Evolutionary conservation across 2,329 filamentous ascomycete species (phyloP).

Genomic region (Lachnellula hyalina): DNA sequence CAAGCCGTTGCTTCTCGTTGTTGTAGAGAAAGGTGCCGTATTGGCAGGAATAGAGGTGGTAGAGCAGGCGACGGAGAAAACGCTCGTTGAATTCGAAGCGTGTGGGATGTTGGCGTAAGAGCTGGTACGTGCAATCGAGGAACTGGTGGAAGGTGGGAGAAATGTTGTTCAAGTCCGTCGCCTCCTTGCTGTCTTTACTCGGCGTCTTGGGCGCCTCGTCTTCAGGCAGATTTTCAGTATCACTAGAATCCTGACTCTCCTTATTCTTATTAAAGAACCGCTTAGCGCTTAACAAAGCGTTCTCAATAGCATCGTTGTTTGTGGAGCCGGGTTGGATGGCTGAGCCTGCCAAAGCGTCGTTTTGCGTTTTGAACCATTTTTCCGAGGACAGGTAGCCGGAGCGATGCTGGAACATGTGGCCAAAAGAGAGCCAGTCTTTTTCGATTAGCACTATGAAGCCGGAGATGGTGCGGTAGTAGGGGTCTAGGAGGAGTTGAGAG

Average conservation of each 20-base stretch:
- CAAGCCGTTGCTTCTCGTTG: conserved; percentile 79
- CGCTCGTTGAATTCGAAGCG: conserved; percentile 96
- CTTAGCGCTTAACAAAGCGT: conserved; percentile 75
- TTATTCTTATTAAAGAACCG: conserved; percentile 84
- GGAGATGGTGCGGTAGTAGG: conserved; percentile 88
- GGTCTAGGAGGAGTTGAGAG: conserved; percentile 89
- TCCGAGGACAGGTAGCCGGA: conserved; percentile 83
- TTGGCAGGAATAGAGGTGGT: conserved; percentile 92
- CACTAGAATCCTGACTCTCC: conserved; percentile 54
- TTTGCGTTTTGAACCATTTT: conserved; percentile 89
- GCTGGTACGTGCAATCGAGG: conserved; percentile 87
- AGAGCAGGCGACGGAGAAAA: conserved; percentile 81
- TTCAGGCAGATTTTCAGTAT: conserved; percentile 43
- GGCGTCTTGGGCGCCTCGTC: conserved; percentile 31
- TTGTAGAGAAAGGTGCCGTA: conserved; percentile 97
- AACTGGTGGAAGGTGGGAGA: conserved; percentile 98
- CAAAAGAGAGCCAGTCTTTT: conserved; percentile 97
- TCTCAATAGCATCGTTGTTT: conserved; percentile 72
- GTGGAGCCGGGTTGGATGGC: conserved; percentile 51
- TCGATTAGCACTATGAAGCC: conserved; percentile 93
- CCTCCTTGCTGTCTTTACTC: conserved; percentile 49
- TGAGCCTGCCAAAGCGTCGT: conserved; percentile 65
- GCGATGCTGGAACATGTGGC: conserved; percentile 95
- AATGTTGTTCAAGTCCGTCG: conserved; percentile 81
- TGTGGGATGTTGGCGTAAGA: conserved; percentile 76